Evolutionary conservation across 176 grass and related monocot species (phyloP), one percentile per base, ranked within the genome.

Genomic region (Chloris gayana): DNA sequence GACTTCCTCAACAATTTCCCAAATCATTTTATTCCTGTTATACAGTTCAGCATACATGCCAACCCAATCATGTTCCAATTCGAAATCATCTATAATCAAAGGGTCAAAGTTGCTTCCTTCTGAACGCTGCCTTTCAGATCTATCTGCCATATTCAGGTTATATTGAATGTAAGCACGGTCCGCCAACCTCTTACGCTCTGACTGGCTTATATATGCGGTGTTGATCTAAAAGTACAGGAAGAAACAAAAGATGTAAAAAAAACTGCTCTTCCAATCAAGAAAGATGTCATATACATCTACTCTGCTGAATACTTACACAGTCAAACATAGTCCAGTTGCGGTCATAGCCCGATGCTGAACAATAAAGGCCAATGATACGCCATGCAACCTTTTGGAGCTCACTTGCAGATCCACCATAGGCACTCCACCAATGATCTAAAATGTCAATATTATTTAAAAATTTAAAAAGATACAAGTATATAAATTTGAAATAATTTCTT

Each of bases 81-180:
- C 70, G 30, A 10, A 54, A 18, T 31, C 19, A 54, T 73, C 70
- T 34, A 73, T 18, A 19, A 53, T 22, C 70, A 73, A 54, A 34
- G 70, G 70, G 21, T 73, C 70, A 35, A 73, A 73, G 18, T 53
- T 73, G 70, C 47, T 73, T 73, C 70, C 70, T 35, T 73, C 30
- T 22, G 30, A 33, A 50, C 5, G 46, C 47, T 54, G 29, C 19
- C 30, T 73, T 54, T 73, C 47, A 54, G 9, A 53, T 18, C 70
- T 53, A 34, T 22, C 47, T 54, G 18, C 30, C 32, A 73, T 73
- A 19, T 34, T 73, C 19, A 4, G 10, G 47, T 54, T 73, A 35
- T 73, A 21, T 35, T 18, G 29, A n/a, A n/a, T 22, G 31, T 73
- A 73, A 35, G 47, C 47, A 19, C 6, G 35, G 22, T 53, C 31